Conservation (phyloP, 352 stramenopile genomes). For the Globisporangium iwayamae region DNA sequence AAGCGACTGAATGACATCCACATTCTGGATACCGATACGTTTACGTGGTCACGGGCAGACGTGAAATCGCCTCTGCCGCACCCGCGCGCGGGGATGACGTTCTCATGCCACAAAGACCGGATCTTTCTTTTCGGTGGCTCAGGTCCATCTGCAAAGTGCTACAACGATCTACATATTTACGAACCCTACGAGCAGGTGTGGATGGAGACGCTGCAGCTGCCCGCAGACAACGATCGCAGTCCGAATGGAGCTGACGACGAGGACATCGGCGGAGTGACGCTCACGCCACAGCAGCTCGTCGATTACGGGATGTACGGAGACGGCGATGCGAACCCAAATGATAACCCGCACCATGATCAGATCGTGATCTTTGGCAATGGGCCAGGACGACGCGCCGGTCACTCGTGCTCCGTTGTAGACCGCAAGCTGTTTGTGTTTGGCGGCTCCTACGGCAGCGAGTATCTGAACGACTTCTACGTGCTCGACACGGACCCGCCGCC, state of each 20-base stretch:
- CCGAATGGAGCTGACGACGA: constrained; percentile 5
- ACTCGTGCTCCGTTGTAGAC: constrained; percentile 93
- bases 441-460: constrained; percentile 88
- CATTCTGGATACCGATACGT: constrained; percentile 88
- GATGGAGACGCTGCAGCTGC: constrained; percentile 19
- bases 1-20: constrained; percentile 95
- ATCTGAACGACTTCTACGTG: constrained; percentile 94
- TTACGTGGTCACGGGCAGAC: constrained; percentile 84
- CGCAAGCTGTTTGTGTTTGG: constrained; percentile 94
- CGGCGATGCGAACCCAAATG: constrained; percentile 59
- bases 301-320: constrained; percentile 23
- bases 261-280: constrained; percentile 17
- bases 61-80: constrained; percentile 72
- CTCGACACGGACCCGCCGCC: constrained; percentile 93
- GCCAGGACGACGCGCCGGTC: constrained; percentile 88
- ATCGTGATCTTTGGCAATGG: constrained; percentile 85
- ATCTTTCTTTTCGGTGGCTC: constrained; percentile 95
- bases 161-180: constrained; percentile 91
- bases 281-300: constrained; percentile 25
- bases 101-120: constrained; percentile 88
- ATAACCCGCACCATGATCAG: constrained; percentile 58
- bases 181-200: constrained; percentile 15
- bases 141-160: constrained; percentile 92
- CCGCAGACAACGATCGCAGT: constrained; percentile 9
- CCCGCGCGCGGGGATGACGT: constrained; percentile 93